phyloP scores from a whole-genome alignment of 371 early-diverging fungal species.

The Vavraia culicis region DNA sequence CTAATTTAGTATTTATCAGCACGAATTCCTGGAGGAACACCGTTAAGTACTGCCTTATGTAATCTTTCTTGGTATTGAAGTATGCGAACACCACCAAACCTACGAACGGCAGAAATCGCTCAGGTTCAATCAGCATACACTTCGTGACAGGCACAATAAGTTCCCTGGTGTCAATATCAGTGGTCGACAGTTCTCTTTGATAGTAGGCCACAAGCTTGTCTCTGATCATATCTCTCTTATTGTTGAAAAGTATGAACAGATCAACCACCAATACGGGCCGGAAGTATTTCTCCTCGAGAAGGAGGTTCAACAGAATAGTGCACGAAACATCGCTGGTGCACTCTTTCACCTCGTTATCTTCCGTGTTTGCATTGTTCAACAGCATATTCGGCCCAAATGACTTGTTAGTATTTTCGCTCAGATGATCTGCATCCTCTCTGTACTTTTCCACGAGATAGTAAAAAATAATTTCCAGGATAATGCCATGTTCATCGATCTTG shows the following conservation, averaged over 20 bases:
- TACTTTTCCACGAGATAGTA: not conserved
- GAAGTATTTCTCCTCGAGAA: not conserved
- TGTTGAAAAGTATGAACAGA: not conserved
- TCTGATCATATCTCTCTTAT: not conserved
- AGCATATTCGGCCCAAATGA: constrained; percentile 1
- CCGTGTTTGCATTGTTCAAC: not conserved
- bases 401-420: not conserved
- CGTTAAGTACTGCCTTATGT: constrained; percentile 25
- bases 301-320: not conserved
- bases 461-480: constrained; percentile 8
- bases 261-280: not conserved
- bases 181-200: not conserved
- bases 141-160: not conserved
- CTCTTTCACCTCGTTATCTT: constrained; percentile 4
- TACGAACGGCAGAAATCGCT: not conserved
- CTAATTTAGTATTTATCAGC: no score
- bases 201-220: not conserved
- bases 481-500: not conserved
- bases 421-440: not conserved
- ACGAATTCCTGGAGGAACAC: constrained; percentile 24
- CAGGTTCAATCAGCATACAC: not conserved
- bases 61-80: constrained; percentile 21
- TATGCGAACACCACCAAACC: no score
- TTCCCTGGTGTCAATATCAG: not conserved
- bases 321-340: not conserved